Percentiles rank a stretch among this genome's conserved stretches.
Evolutionary conservation across 208 protist genomes (phyloP).

Genomic region (Trypanosoma caninum): DNA sequence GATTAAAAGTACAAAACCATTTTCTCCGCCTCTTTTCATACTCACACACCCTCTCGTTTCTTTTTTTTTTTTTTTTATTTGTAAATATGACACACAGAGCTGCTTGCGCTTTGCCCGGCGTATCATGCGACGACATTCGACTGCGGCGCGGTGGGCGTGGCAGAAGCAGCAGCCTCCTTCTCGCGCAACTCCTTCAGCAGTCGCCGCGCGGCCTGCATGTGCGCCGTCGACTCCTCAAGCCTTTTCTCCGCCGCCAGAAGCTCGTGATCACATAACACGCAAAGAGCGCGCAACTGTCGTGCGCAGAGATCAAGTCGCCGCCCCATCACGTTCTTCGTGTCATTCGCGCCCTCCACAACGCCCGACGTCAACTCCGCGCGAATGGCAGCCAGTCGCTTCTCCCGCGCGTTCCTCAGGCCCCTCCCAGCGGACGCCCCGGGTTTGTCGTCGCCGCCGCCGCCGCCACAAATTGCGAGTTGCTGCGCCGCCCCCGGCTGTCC

Average conservation of each 20-base stretch:
- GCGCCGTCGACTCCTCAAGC: constrained; percentile 25
- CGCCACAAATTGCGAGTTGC: constrained; percentile 53
- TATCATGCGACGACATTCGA: too few species aligned
- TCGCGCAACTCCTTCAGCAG: constrained; percentile 9
- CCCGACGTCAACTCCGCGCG: constrained; percentile 36
- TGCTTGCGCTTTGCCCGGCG: too few species aligned
- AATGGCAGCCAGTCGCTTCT: constrained; percentile 40
- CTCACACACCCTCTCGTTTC: too few species aligned
- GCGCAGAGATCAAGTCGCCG: constrained; percentile 54
- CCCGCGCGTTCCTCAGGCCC: constrained; percentile 23
- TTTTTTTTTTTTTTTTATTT: background rate
- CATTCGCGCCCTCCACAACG: constrained; percentile 24
- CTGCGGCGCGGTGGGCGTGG: background rate
- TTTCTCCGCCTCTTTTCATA: too few species aligned
- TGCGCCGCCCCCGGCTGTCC: constrained; percentile 54
- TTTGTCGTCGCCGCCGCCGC: background rate
- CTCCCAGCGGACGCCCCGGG: too few species aligned
- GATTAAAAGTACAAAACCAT: too few species aligned
- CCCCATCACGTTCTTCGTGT: constrained; percentile 24
- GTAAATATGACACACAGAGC: too few species aligned
- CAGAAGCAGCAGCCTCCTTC: background rate
- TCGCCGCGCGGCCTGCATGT: constrained; percentile 3
- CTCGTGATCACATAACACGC: constrained; percentile 39
- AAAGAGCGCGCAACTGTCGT: constrained; percentile 66
- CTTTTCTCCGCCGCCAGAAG: constrained; percentile 28